Evolutionary conservation across 352 stramenopile genomes (phyloP), one percentile per base, ranked within the genome.

Genomic region (Globisporangium echinulatum): DNA sequence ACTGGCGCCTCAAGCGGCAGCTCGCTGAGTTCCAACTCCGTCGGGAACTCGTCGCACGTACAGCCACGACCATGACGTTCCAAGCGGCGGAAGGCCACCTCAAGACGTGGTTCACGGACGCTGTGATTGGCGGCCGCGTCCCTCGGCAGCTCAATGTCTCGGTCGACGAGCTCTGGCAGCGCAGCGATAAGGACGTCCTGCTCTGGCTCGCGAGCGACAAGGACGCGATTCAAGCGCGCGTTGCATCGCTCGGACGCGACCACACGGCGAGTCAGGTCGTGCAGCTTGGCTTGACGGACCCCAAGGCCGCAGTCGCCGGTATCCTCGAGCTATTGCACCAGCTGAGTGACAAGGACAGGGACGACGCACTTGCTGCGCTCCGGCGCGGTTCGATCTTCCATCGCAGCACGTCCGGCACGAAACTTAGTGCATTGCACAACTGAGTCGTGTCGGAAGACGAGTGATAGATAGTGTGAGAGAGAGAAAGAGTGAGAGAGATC

Each of bases 1-100:
- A 99, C 88, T 98, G 94, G 96, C 83, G 97, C 46, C 87, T 99
- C 17, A 96, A 98, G 67, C 88, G 97, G 55, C 97, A 98, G 56
- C 80, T 99, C 17, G 93, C 90, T 7, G 97, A 99, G 73, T 99
- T 99, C 72, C 71, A 91, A 59, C 66, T 98, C 43, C 80, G 94
- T 52, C 80, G 82, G 13, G 66, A 90, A 39, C 66, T 90, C 15
- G 53, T 68, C 37, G 59, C 56, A 9, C 75, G 71, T 11, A 77
- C 73, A 43, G 61, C 70, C 19, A 63, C 63, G 49, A 63, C 69
- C 36, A 64, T 79, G 14, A 67, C 63, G 44, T 93, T 92, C 62
- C 64, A 73, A 33, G 69, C 64, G 10, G 71, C 77, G 38, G 80
- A 90, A 68, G 71, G 79, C 59, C 68, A 82, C n/a, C 67, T 93